phyloP scores from a whole-genome alignment of 2,329 filamentous ascomycete species.

The Cryphonectria radicalis region DNA sequence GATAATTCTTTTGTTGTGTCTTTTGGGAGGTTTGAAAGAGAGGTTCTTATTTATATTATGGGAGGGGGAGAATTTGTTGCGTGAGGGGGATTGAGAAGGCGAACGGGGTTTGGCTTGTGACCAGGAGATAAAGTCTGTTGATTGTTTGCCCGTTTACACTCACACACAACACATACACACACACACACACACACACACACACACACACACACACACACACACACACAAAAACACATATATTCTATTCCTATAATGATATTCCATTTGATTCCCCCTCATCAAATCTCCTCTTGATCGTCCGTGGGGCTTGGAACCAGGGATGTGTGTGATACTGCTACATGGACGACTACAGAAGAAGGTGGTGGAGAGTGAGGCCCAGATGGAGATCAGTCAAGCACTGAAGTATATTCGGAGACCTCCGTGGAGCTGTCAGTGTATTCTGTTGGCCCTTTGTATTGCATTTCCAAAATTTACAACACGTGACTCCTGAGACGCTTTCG shows the following conservation, averaged over 20 bases:
- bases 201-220: background rate
- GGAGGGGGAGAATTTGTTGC: background rate
- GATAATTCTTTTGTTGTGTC: slow-evolving; percentile 3
- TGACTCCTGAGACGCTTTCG: too few species aligned
- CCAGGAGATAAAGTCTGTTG: background rate
- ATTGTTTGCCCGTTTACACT: background rate
- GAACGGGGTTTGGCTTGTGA: background rate
- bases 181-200: background rate
- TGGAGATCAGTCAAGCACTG: background rate
- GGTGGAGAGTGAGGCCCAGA: background rate
- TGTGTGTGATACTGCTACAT: background rate
- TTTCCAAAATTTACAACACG: background rate
- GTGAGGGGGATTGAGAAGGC: background rate
- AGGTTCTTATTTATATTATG: background rate
- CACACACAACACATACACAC: background rate
- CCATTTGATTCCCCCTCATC: slow-evolving; percentile 15
- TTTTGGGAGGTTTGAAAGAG: background rate
- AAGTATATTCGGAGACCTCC: too few species aligned
- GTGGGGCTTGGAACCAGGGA: background rate
- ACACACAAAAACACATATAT: slow-evolving; percentile 11
- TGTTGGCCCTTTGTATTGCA: too few species aligned
- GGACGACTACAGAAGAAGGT: background rate
- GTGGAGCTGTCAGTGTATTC: too few species aligned
- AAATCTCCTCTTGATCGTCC: background rate
- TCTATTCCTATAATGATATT: slow-evolving; percentile 30